phyloP scores from a whole-genome alignment of 2,329 filamentous ascomycete genomes.

The Ceratocystiopsis sp. region DNA sequence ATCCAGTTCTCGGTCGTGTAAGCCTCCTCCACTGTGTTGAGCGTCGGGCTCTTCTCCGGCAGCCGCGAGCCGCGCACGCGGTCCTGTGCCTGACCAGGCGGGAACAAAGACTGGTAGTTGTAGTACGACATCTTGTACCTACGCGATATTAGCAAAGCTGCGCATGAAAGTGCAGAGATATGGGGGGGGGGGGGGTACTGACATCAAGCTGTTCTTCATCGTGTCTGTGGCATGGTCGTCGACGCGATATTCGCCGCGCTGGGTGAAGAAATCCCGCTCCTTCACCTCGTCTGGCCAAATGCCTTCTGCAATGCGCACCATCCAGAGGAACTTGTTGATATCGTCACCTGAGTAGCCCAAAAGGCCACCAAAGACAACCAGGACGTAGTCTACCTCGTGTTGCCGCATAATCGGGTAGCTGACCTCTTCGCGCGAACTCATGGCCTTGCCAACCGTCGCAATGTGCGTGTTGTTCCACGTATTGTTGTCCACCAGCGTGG shows the following conservation, averaged over 20 bases:
- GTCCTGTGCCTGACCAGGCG: constrained; percentile 74
- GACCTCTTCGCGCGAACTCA: constrained; percentile 94
- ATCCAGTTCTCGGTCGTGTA: constrained; percentile 99
- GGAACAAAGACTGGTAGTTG: constrained; percentile 89
- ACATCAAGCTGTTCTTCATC: constrained; percentile 99
- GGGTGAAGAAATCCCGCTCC: constrained; percentile 90
- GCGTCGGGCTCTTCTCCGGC: constrained; percentile 68
- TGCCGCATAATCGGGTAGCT: constrained; percentile 97
- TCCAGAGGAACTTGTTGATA: constrained; percentile 99
- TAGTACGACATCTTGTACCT: constrained; percentile 99
- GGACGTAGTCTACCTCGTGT: constrained; percentile 97
- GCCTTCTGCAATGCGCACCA: constrained; percentile 96
- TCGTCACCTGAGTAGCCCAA: constrained; percentile 96
- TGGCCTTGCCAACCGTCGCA: constrained; percentile 95
- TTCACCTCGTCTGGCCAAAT: constrained; percentile 99
- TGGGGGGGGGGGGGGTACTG: constrained; percentile 23
- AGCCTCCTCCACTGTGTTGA: constrained; percentile 85
- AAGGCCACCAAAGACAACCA: constrained; percentile 89
- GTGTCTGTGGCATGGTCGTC: constrained; percentile 86
- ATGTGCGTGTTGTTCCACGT: constrained; percentile 99
- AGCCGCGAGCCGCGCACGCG: constrained; percentile 69
- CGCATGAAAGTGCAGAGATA: not conserved
- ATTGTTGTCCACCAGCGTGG: constrained; percentile 97
- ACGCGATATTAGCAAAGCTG: constrained; percentile 5
- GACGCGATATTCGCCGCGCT: constrained; percentile 84